Base-by-base conservation (phyloP, 2,329 filamentous ascomycete species). In the Diaporthe citrichinensis region DNA sequence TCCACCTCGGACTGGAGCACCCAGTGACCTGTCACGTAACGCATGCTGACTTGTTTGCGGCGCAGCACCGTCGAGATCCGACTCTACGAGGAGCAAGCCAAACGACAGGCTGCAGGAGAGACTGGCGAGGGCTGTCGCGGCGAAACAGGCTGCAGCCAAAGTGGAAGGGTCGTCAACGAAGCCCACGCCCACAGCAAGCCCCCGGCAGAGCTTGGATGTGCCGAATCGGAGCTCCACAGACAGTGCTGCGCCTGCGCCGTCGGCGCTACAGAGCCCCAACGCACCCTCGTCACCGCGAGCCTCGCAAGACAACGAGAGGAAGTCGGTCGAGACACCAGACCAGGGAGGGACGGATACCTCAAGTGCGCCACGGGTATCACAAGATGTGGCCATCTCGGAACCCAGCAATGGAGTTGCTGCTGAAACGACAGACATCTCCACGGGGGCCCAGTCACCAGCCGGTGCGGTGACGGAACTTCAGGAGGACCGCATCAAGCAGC, bases 31-130 rank as follows among this genome's bases (percentile, higher is more conserved):
- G 34, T 34, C 31, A n/a, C 20, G 23, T 71, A 57, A 39, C 71
- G 65, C 68, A 69, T 65, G 58, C 58, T 46, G 71, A 77, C 62
- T 71, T 31, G 57, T 57, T 67, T 78, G 20, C 36, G 62, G n/a
- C 49, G 78, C 65, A 87, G 86, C 82, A 76, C 84, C 89, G 73
- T 92, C 93, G 69, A 90, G 93, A 81, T 89, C 93, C 31, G 93
- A 93, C 7, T 91, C 90, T 57, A 72, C 71, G n/a, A 77, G 88
- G 77, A 90, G 81, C 58, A 86, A 91, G 78, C 87, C 90, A 76
- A 97, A 95, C 84, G 95, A 97, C 80, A 92, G 95, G 71, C 87
- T 99, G 58, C 96, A 98, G 82, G 96, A 98, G 82, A 91, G 95
- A 77, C 88, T 99, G 76, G 96, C 96, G 41, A 94, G 95, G 81